Conservation (phyloP, 495 filamentous ascomycete genomes). For the Aspergillus cavernicola region DNA sequence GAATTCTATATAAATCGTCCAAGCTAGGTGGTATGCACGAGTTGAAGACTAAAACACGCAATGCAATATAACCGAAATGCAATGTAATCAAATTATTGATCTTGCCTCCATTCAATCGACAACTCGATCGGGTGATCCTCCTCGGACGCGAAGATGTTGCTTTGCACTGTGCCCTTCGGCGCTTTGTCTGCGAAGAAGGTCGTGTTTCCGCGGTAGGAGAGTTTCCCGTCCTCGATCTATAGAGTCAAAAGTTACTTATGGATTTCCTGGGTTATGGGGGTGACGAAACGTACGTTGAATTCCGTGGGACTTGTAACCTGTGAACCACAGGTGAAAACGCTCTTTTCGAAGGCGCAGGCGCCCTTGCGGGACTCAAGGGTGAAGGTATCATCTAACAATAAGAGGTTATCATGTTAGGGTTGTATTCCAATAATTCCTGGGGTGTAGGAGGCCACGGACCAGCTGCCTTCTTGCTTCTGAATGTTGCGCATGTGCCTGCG, state of each 20-base stretch:
- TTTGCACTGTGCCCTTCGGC: constrained; percentile 47
- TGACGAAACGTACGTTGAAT: constrained; percentile 36
- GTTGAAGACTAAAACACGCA: too few relatives aligned
- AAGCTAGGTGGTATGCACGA: too few relatives aligned
- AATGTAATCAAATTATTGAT: background rate
- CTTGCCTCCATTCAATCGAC: constrained; percentile 32
- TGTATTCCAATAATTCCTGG: constrained; percentile 1
- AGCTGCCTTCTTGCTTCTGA: constrained; percentile 47
- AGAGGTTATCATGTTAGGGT: background rate
- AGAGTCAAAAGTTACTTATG: too few relatives aligned
- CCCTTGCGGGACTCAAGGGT: constrained; percentile 60
- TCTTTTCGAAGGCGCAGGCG: constrained; percentile 47
- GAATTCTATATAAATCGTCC: too few relatives aligned
- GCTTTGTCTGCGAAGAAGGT: constrained; percentile 57
- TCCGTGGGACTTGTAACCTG: constrained; percentile 38
- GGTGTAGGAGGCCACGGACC: constrained; percentile 29
- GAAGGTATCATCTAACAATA: constrained; percentile 51
- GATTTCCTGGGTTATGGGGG: background rate
- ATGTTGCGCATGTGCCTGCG: constrained; percentile 67
- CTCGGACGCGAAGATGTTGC: constrained; percentile 34
- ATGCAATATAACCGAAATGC: too few relatives aligned
- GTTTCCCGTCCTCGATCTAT: constrained; percentile 35
- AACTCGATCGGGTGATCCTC: constrained; percentile 38
- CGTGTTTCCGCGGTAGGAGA: constrained; percentile 46
- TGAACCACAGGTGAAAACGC: constrained; percentile 48